Evolutionary conservation across 768 basidiomycete species (phyloP).

Genomic region (Lanmaoa pseudosensibilis): DNA sequence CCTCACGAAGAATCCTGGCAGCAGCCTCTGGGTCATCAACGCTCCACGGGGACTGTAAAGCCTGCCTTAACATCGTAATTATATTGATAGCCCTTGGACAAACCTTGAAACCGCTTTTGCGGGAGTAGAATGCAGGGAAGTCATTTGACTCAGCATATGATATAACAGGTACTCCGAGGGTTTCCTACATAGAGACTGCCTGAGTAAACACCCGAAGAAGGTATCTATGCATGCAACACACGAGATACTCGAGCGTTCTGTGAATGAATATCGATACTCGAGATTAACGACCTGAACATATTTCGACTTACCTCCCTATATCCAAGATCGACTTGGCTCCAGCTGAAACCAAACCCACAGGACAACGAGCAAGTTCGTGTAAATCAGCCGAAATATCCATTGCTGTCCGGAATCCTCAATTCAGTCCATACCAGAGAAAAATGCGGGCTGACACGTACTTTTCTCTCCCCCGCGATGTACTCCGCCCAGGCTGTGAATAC

Average conservation of each 20-base stretch:
- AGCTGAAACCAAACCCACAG: conserved; percentile 89
- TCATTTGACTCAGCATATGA: conserved; percentile 72
- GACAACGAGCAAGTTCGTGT: conserved; percentile 82
- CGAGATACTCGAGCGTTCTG: conserved; percentile 81
- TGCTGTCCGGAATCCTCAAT: conserved; percentile 45
- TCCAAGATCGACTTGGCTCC: conserved; percentile 96
- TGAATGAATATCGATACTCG: conserved; percentile 2
- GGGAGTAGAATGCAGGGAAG: conserved; percentile 94
- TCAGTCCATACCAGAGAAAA: conserved; percentile 1
- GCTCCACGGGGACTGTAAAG: conserved; percentile 73
- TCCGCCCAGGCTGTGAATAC: conserved; percentile 62
- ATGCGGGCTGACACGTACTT: conserved; percentile 39
- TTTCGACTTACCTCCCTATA: conserved; percentile 61
- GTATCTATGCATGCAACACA: conserved; percentile 29
- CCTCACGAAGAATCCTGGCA: conserved; percentile 73
- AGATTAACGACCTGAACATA: not conserved
- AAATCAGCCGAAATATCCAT: conserved; percentile 96
- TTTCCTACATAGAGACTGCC: conserved; percentile 61
- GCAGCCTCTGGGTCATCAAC: conserved; percentile 61
- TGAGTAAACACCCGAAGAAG: not conserved
- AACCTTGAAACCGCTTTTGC: conserved; percentile 75
- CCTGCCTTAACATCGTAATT: not conserved
- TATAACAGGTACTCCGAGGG: conserved; percentile 88
- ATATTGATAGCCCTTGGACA: not conserved
- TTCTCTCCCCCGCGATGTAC: conserved; percentile 78